Evolutionary conservation across 257 asterid species (phyloP).

Genomic region (Gardenia jasminoides): DNA sequence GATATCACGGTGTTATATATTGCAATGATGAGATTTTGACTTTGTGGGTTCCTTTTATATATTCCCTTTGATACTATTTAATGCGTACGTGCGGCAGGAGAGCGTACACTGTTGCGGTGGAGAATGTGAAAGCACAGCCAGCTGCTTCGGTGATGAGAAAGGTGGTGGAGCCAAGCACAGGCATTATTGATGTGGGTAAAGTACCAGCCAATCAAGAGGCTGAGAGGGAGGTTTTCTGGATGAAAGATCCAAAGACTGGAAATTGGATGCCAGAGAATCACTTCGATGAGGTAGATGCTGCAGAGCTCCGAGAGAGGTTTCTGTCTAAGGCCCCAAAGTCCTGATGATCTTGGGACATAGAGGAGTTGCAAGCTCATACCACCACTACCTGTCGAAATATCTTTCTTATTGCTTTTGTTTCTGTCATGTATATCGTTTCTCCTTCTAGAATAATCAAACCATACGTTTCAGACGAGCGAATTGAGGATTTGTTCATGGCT

Average conservation of each 20-base stretch:
- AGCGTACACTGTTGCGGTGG: constrained; percentile 5
- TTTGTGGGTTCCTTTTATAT: neutral
- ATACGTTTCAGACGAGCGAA: too few species aligned
- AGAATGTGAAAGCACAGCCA: constrained; percentile 2
- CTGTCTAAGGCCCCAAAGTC: neutral
- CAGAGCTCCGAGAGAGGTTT: constrained; percentile 38
- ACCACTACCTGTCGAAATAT: neutral
- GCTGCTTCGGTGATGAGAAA: constrained; percentile 1
- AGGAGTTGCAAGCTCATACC: neutral
- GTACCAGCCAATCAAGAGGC: neutral
- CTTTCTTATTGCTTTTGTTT: neutral
- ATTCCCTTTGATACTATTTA: neutral
- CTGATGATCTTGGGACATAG: neutral
- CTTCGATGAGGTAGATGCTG: constrained; percentile 34
- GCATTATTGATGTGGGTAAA: neutral
- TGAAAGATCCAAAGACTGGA: constrained; percentile 54
- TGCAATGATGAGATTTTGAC: neutral
- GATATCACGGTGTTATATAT: neutral
- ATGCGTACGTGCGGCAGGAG: neutral
- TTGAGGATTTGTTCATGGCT: neutral
- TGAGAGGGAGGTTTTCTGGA: constrained; percentile 36
- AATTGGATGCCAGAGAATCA: constrained; percentile 51
- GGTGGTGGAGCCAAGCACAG: neutral
- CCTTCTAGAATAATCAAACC: neutral
- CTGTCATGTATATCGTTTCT: neutral